phyloP scores from a whole-genome alignment of 768 basidiomycete genomes.

The Russula sp. region DNA sequence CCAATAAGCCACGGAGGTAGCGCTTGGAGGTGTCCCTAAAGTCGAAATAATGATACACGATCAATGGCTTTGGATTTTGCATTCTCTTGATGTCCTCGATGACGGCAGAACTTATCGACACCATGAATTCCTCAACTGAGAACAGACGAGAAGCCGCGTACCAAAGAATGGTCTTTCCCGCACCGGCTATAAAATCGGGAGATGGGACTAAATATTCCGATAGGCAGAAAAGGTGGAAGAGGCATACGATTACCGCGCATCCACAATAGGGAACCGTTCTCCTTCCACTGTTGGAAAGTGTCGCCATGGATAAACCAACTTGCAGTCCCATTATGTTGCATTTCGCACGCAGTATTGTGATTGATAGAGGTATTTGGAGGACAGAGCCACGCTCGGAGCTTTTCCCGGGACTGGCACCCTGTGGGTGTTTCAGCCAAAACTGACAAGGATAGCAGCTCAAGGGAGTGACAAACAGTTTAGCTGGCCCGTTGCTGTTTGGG shows the following conservation, averaged over 20 bases:
- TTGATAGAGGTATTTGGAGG: not conserved
- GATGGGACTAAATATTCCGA: not conserved
- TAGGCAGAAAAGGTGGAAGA: too few species aligned
- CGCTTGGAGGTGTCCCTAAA: not conserved
- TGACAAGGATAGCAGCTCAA: not conserved
- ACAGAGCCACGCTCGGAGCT: not conserved
- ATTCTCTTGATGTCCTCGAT: not conserved
- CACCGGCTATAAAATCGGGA: not conserved
- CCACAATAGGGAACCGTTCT: not conserved
- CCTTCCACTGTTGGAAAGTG: not conserved
- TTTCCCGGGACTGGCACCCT: not conserved
- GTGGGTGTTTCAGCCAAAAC: not conserved
- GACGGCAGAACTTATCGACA: not conserved
- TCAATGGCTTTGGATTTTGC: not conserved
- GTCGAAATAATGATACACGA: not conserved
- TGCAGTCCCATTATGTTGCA: not conserved
- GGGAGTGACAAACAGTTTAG: not conserved
- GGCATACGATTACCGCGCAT: not conserved
- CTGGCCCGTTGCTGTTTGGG: not conserved
- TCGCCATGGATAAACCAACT: not conserved
- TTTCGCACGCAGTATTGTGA: not conserved
- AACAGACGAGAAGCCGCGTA: not conserved
- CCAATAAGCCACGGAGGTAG: not conserved
- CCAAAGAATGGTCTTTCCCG: not conserved
- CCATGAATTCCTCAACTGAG: not conserved